Percentiles rank a stretch among this genome's conserved stretches.
Evolutionary conservation across 202 grass and related monocot genomes (phyloP).

Genomic region (Eragrostis tef): DNA sequence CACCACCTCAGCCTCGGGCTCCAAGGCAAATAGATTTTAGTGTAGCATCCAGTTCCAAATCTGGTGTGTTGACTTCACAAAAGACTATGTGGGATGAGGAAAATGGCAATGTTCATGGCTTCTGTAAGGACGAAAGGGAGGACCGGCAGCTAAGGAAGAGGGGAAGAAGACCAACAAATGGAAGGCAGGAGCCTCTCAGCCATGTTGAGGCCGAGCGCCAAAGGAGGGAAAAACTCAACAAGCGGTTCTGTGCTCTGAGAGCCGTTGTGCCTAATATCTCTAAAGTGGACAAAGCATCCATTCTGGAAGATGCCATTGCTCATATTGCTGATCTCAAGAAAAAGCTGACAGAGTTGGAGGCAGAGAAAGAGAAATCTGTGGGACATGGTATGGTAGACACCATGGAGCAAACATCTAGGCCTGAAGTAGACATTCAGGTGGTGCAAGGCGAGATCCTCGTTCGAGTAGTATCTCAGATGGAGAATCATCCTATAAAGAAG

Average conservation of each 20-base stretch:
- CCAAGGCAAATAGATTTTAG: slow-evolving; percentile 70
- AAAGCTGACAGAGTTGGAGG: slow-evolving; percentile 65
- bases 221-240: slow-evolving; percentile 77
- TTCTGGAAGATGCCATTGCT: slow-evolving; percentile 63
- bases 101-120: slow-evolving; percentile 44
- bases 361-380: slow-evolving; percentile 50
- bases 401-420: slow-evolving; percentile 29
- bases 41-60: slow-evolving; percentile 53
- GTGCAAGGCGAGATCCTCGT: slow-evolving; percentile 62
- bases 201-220: slow-evolving; percentile 81
- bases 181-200: slow-evolving; percentile 67
- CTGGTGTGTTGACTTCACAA: slow-evolving; percentile 47
- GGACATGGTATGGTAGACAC: slow-evolving; percentile 30
- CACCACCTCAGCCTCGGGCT: slow-evolving; percentile 25
- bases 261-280: slow-evolving; percentile 72
- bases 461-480: slow-evolving; percentile 53
- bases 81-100: slow-evolving; percentile 51
- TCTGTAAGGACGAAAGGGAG: slow-evolving; percentile 49
- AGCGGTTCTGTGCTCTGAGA: slow-evolving; percentile 70
- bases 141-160: slow-evolving; percentile 63
- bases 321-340: slow-evolving; percentile 74
- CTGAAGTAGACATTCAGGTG: slow-evolving; percentile 60
- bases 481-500: slow-evolving; percentile 54
- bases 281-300: slow-evolving; percentile 77
- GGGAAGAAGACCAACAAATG: slow-evolving; percentile 66